Conservation (phyloP, 2,329 filamentous ascomycete species). For the Penicillium frequentans region DNA sequence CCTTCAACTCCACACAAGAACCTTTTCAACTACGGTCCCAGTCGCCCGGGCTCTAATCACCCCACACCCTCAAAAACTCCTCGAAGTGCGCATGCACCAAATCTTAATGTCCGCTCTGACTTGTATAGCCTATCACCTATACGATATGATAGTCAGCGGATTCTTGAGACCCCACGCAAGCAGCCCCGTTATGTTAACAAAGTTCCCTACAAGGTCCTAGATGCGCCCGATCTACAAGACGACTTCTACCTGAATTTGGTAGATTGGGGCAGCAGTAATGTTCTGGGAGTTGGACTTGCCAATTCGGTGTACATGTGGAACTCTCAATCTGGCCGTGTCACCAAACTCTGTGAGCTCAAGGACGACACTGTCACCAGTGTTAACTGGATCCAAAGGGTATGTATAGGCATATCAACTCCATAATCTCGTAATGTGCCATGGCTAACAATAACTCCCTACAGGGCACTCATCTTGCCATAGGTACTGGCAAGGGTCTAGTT, state of each 20-base stretch:
- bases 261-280: conserved; percentile 95
- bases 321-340: conserved; percentile 83
- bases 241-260: conserved; percentile 98
- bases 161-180: conserved; percentile 85
- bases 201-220: conserved; percentile 95
- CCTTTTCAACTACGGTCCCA: conserved; percentile 86
- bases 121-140: conserved; percentile 96
- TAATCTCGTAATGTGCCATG: neutral
- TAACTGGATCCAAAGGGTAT: conserved; percentile 89
- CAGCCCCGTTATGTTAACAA: conserved; percentile 90
- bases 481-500: conserved; percentile 89
- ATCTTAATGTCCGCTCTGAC: conserved; percentile 85
- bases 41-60: conserved; percentile 72
- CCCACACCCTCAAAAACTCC: conserved; percentile 87
- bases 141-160: conserved; percentile 86
- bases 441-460: conserved; percentile 24
- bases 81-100: conserved; percentile 81
- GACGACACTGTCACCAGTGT: conserved; percentile 96
- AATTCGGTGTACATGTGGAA: conserved; percentile 99
- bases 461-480: conserved; percentile 92
- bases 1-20: conserved; percentile 98
- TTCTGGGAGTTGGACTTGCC: conserved; percentile 87
- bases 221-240: conserved; percentile 92
- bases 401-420: conserved; percentile 11
- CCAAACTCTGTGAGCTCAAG: conserved; percentile 86